Evolutionary conservation across 2,329 filamentous ascomycete genomes (phyloP).

Genomic region (Pyrenophora tritici-repentis): DNA sequence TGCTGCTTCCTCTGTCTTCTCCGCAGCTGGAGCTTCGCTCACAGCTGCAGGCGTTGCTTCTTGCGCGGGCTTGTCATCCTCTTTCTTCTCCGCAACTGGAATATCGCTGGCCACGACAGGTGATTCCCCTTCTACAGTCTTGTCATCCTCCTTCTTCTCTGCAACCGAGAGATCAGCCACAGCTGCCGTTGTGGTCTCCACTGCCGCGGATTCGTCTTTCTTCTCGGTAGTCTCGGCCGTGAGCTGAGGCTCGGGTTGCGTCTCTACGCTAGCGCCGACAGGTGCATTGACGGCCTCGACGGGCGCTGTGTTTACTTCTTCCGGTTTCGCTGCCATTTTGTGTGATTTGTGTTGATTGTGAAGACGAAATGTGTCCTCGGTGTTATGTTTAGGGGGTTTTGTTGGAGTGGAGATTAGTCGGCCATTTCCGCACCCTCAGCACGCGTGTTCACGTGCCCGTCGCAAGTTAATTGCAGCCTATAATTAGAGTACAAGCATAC

Average conservation of each 20-base stretch:
- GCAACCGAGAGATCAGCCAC: slow-evolving; percentile 25
- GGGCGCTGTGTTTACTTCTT: slow-evolving; percentile 18
- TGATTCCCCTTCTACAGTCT: slow-evolving; percentile 17
- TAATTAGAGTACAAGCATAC: not conserved
- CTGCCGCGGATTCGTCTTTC: slow-evolving; percentile 8
- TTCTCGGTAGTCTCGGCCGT: slow-evolving; percentile 20
- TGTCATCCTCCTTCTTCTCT: slow-evolving; percentile 18
- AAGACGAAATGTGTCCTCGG: slow-evolving; percentile 1
- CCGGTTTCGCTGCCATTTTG: slow-evolving; percentile 26
- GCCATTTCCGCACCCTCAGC: slow-evolving; percentile 16
- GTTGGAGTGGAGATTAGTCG: slow-evolving; percentile 14
- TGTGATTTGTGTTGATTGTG: not conserved
- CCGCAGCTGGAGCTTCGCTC: too few relatives aligned
- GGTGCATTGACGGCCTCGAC: slow-evolving; percentile 19
- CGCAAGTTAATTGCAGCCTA: not conserved
- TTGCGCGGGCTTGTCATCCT: not conserved
- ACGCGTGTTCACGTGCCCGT: slow-evolving; percentile 20
- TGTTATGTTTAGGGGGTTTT: slow-evolving; percentile 6
- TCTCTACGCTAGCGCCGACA: slow-evolving; percentile 17
- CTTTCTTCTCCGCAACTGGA: not conserved
- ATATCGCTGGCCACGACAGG: not conserved
- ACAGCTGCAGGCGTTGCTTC: not conserved
- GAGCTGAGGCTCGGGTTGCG: slow-evolving; percentile 19
- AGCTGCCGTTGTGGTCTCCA: slow-evolving; percentile 20
- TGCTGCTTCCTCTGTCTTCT: too few relatives aligned